Evolutionary conservation across 495 filamentous ascomycete species (phyloP), one percentile per base, ranked within the genome.

Genomic region (Penicillium simplicissimum): DNA sequence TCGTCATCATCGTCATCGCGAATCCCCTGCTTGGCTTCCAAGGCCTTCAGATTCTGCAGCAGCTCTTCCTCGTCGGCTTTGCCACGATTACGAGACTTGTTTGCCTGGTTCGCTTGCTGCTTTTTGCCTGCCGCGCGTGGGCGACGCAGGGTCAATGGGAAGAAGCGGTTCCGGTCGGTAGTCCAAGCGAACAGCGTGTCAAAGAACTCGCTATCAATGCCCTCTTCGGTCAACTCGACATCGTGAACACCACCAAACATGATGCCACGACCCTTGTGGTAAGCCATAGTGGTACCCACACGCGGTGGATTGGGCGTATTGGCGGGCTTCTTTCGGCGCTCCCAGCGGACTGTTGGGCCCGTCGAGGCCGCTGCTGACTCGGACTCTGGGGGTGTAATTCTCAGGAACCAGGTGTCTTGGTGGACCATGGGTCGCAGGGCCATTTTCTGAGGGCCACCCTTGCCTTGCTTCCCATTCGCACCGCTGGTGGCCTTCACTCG

Each of bases 171-270:
- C 42, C 93, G 83, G 61, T 98, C 95, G 23, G 93, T 88, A 63
- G 93, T 96, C 91, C 92, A 98, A 19, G 91, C 90, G 67, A 87
- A 94, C 19, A 97, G 71, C 35, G 83, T 81, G 68, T 97, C 91
- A 72, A 98, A 98, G 75, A 98, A 98, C 67, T 97, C 91, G 68
- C 90, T 95, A 17, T 98, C 92, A 40, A 98, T 93, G 11, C 90
- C 92, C 74, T 98, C 95, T 69, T 98, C 95, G 62, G 83, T 96
- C 69, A 96, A 84, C 69, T 96, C 93, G 1, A 96, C 89, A 67
- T 98, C 95, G 60, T 96, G 90, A 7, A 98, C 95, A 57, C 95
- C 95, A 40, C 95, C 95, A 67, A 98, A 98, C 72, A 89, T 76
- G 60, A 98, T 92, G 2, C 95, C 95, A 60, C 95, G 85, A 1